Percentiles rank a stretch among this genome's conserved stretches.
Conservation (phyloP, 1,139 yeast genomes). For the Hemisphaericaspora subhashii region DNA sequence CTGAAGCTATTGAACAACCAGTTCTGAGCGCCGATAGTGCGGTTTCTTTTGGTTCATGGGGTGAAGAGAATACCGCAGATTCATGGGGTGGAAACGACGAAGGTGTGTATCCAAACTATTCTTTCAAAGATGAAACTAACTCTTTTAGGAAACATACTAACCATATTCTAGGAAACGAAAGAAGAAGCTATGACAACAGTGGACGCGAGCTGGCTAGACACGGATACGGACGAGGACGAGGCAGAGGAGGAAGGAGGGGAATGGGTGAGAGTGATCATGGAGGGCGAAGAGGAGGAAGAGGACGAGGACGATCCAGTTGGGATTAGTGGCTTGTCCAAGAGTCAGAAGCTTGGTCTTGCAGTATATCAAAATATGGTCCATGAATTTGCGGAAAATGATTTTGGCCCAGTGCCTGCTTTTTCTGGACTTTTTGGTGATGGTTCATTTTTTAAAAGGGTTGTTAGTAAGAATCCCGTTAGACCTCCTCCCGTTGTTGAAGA, state of each 20-base stretch:
- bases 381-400: background rate
- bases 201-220: background rate
- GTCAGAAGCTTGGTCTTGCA: constrained; percentile 5
- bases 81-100: background rate
- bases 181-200: constrained; percentile 1
- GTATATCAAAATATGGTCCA: background rate
- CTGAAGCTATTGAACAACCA: background rate
- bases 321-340: background rate
- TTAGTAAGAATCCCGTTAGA: background rate
- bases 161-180: background rate
- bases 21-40: background rate
- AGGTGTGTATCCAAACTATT: constrained; percentile 3
- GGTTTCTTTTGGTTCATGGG: constrained; percentile 4
- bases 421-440: background rate
- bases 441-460: constrained; percentile 1
- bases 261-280: constrained; percentile 1
- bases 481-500: constrained; percentile 10
- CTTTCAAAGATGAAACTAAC: background rate
- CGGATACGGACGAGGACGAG: constrained; percentile 3
- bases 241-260: constrained; percentile 3
- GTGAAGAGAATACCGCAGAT: constrained; percentile 1
- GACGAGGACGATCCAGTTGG: constrained; percentile 1
- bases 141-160: background rate
- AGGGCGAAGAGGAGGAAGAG: constrained; percentile 2
- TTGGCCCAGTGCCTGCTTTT: background rate